A percentile compares a stretch with the other conserved stretches of the same genome.
phyloP scores from a whole-genome alignment of 2,329 filamentous ascomycete genomes.

The Neofusicoccum kwambonambiense region DNA sequence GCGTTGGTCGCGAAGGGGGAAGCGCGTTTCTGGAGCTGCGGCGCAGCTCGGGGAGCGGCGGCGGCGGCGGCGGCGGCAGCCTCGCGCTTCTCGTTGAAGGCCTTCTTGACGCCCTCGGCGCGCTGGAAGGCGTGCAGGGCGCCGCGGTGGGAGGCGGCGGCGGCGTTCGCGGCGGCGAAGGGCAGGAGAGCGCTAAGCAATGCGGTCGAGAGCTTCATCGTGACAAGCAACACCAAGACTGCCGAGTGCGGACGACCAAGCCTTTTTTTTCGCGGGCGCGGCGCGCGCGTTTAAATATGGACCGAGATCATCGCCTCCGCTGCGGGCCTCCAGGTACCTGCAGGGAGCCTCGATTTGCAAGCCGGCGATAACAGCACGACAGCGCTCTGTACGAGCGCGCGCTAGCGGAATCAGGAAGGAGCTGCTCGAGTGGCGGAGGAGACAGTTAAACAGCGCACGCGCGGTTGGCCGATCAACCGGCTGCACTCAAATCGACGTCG shows the following conservation, averaged over 20 bases:
- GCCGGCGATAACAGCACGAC: constrained; percentile 6
- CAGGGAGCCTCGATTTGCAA: not conserved
- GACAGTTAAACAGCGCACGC: not conserved
- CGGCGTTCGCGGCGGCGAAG: constrained; percentile 1
- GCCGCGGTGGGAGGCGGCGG: not conserved
- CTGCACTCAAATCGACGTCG: not conserved
- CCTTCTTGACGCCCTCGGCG: constrained; percentile 1
- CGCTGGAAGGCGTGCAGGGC: constrained; percentile 13
- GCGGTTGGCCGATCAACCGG: not conserved
- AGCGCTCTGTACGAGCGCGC: not conserved
- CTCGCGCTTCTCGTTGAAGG: constrained; percentile 29
- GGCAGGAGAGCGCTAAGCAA: constrained; percentile 1
- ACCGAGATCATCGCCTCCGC: not conserved
- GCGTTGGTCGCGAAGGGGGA: constrained; percentile 34
- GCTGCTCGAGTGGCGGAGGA: not conserved
- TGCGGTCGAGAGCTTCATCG: constrained; percentile 4
- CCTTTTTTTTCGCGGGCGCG: not conserved
- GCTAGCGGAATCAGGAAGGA: constrained; percentile 10
- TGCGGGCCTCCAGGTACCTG: not conserved
- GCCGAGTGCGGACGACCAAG: not conserved
- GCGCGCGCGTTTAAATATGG: not conserved
- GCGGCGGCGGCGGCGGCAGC: constrained; percentile 17
- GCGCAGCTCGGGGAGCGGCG: not conserved
- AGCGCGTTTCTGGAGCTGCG: constrained; percentile 35
- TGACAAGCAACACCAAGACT: constrained; percentile 13